Base-by-base conservation (phyloP, 345 rosid species). In the Camelina laxa region DNA sequence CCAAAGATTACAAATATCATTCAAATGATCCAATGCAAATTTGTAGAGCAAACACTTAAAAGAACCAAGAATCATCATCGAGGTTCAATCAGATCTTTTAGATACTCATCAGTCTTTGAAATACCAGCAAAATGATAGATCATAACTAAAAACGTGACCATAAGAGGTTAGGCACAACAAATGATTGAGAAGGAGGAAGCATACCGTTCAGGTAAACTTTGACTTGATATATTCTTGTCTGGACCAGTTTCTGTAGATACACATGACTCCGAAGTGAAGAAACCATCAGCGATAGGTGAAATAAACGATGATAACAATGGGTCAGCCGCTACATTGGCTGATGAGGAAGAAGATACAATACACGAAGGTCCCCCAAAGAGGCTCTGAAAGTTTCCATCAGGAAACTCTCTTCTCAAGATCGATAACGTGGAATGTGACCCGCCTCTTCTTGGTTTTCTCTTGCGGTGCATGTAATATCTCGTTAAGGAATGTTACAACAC, bases 291-390 rank as follows among this genome's bases (percentile, higher is more conserved):
- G 76, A 88, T 77, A 9, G 96, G 98, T 70, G 89, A 76, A 76
- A 94, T 89, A 76, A 94, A 94, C 3, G 98, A 91, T 42, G 97
- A 94, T 42, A 94, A 67, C 82, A 91, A 74, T 3, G 97, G 97
- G 75, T 94, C 98, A 48, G 98, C 88, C n/a, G 90, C 89, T 48
- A 82, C 80, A 72, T 81, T 88, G 79, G 98, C 19, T 5, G 65
- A 21, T 16, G 75, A 53, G 24, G 76, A 83, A 17, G 96, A 85
- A 59, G 95, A 76, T 51, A 85, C 74, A 45, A 89, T 65, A 84
- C 87, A 83, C 6, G 96, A 87, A 12, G 97, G 82, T 64, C 87
- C 86, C 7, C 89, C 89, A 50, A 89, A 86, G 72, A 94, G 89
- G 75, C 88, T 83, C 41, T 88, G 97, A 20, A 94, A 79, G 77